Percentiles rank a stretch among this genome's conserved stretches.
These are phyloP conservation scores for Antitrichia curtipendula DNA, from an alignment of 225 moss, liverwort and hornwort genomes.

Conservation along the genomic window DNA sequence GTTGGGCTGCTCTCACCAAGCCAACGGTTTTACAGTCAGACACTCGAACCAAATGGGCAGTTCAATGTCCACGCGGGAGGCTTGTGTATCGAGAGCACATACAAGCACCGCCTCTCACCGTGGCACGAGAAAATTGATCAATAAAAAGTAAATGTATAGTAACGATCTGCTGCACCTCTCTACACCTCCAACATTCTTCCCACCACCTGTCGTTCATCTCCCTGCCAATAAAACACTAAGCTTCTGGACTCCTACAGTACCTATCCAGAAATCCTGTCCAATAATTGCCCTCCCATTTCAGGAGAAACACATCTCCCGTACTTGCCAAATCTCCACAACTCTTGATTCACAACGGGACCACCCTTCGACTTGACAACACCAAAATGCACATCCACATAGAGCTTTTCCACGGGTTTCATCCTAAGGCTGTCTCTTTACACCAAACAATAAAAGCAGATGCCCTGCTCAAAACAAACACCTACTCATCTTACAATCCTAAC, in stretches of 20 bases:
- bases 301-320: neutral
- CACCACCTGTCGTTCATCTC: neutral
- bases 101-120: neutral
- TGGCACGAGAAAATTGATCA: constrained; percentile 14
- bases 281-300: neutral
- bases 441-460: constrained; percentile 83
- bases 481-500: constrained; percentile 65
- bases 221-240: neutral
- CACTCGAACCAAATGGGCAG: neutral
- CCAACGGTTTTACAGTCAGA: neutral
- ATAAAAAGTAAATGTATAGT: neutral
- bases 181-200: neutral
- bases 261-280: neutral
- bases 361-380: constrained; percentile 15
- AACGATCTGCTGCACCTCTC: neutral
- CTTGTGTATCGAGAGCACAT: neutral
- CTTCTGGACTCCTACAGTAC: neutral
- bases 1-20: neutral
- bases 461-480: constrained; percentile 89
- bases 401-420: too few species aligned
- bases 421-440: constrained; percentile 64
- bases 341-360: neutral
- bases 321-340: neutral
- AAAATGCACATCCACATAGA: constrained; percentile 15
- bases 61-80: neutral